Conservation (phyloP, 768 basidiomycete species). For the Kwoniella sp. region DNA sequence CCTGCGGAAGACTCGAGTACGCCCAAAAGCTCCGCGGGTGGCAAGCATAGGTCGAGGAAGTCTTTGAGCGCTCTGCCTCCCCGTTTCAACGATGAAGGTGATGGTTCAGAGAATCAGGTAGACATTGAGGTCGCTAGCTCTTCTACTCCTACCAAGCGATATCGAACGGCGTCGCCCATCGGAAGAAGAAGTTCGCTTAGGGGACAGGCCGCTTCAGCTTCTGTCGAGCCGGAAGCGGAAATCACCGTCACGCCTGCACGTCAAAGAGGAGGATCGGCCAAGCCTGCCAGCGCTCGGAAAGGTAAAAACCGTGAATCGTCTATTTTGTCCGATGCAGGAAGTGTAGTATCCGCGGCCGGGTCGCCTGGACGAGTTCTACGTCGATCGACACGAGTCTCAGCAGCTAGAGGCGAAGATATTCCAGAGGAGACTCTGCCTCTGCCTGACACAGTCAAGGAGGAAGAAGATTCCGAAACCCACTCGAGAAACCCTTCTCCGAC, state of each 20-base stretch:
- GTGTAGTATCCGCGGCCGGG: background rate
- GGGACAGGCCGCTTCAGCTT: slow-evolving; percentile 1
- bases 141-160: slow-evolving; percentile 10
- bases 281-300: slow-evolving; percentile 11
- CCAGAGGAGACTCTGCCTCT: slow-evolving; percentile 3
- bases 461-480: background rate
- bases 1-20: background rate
- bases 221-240: slow-evolving; percentile 15
- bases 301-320: slow-evolving; percentile 20
- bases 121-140: background rate
- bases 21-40: slow-evolving; percentile 2
- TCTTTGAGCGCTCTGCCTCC: slow-evolving; percentile 1
- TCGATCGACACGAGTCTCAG: slow-evolving; percentile 18
- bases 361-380: slow-evolving; percentile 15
- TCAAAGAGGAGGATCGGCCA: slow-evolving; percentile 5
- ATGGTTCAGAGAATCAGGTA: slow-evolving; percentile 7
- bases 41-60: slow-evolving; percentile 12
- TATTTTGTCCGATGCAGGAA: slow-evolving; percentile 8
- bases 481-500: slow-evolving; percentile 1
- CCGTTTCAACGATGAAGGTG: slow-evolving; percentile 2
- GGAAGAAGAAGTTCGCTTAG: slow-evolving; percentile 1
- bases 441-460: slow-evolving; percentile 10
- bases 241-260: slow-evolving; percentile 5
- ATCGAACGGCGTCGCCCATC: background rate
- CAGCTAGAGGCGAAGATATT: slow-evolving; percentile 11